A percentile compares a stretch with the other conserved stretches of the same genome.
These are phyloP conservation scores for Ilyonectria destructans DNA, from an alignment of 2,329 filamentous ascomycete genomes.

Conservation along the genomic window DNA sequence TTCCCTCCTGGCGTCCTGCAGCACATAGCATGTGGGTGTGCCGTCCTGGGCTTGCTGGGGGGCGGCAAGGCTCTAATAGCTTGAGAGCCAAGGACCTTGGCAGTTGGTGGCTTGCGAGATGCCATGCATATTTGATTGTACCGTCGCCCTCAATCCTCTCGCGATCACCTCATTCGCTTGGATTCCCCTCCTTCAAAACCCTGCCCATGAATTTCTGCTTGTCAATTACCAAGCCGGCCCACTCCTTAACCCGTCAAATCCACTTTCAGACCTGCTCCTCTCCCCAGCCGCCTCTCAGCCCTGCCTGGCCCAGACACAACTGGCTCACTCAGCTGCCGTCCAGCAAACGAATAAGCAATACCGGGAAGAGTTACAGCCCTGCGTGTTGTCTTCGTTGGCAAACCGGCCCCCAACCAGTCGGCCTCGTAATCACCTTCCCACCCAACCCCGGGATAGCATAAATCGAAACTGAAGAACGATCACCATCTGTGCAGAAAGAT, in stretches of 20 bases:
- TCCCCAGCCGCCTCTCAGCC: constrained; percentile 18
- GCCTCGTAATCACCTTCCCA: constrained; percentile 1
- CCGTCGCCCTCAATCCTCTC: constrained; percentile 23
- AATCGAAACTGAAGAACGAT: neutral
- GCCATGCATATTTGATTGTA: constrained; percentile 27
- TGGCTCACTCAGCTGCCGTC: neutral
- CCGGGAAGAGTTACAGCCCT: too few species aligned
- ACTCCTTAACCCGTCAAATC: neutral
- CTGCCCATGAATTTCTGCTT: too few species aligned
- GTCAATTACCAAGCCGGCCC: too few species aligned
- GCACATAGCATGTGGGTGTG: constrained; percentile 1
- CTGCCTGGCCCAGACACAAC: constrained; percentile 15
- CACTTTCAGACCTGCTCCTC: constrained; percentile 21
- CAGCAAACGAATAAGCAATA: too few species aligned
- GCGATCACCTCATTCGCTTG: neutral
- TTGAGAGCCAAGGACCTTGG: constrained; percentile 20
- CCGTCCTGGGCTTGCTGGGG: constrained; percentile 20
- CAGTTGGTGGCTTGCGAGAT: too few species aligned
- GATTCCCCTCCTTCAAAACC: neutral
- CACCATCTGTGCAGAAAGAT: neutral
- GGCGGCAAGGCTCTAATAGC: constrained; percentile 30
- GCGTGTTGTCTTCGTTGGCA: neutral
- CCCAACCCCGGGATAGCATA: neutral
- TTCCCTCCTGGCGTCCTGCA: neutral
- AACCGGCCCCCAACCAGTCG: neutral